These are phyloP conservation scores for Scheffersomyces stambukii DNA, from an alignment of 1,139 yeast species.

Conservation along the genomic window DNA sequence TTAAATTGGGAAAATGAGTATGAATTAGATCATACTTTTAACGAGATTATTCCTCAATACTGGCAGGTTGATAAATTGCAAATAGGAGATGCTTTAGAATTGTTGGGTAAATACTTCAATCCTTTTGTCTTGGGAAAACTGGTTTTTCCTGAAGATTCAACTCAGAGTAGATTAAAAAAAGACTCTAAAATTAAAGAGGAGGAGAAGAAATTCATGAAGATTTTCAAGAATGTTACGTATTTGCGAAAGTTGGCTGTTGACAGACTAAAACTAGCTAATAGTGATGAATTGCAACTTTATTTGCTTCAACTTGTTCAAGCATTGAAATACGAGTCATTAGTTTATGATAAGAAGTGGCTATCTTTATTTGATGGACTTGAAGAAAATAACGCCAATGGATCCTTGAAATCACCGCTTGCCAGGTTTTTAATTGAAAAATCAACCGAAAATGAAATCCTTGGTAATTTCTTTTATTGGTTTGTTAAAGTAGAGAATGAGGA, in stretches of 20 bases:
- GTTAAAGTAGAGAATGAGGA: slow-evolving; percentile 84
- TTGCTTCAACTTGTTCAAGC: slow-evolving; percentile 91
- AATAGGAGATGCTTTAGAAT: slow-evolving; percentile 88
- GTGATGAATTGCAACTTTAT: slow-evolving; percentile 75
- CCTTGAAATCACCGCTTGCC: slow-evolving; percentile 60
- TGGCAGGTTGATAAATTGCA: slow-evolving; percentile 68
- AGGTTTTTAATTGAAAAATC: slow-evolving; percentile 75
- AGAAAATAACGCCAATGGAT: slow-evolving; percentile 10
- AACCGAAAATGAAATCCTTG: slow-evolving; percentile 59
- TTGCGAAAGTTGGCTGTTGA: slow-evolving; percentile 86
- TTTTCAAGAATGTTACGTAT: slow-evolving; percentile 32
- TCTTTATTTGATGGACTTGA: slow-evolving; percentile 4
- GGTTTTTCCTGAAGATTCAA: slow-evolving; percentile 5
- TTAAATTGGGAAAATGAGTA: slow-evolving; percentile 83
- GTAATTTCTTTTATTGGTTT: slow-evolving; percentile 89
- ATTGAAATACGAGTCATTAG: slow-evolving; percentile 61
- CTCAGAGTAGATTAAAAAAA: slow-evolving; percentile 3
- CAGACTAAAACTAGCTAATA: slow-evolving; percentile 71
- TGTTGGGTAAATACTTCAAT: slow-evolving; percentile 68
- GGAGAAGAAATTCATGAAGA: slow-evolving; percentile 25
- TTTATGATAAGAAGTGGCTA: slow-evolving; percentile 14
- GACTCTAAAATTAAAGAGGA: slow-evolving; percentile 19
- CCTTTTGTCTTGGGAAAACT: slow-evolving; percentile 31
- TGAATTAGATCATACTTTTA: slow-evolving; percentile 77
- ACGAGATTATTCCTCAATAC: slow-evolving; percentile 42